Evolutionary conservation across 305 asterid species (phyloP).

Genomic region (Fraxinus xanthoxyloides): DNA sequence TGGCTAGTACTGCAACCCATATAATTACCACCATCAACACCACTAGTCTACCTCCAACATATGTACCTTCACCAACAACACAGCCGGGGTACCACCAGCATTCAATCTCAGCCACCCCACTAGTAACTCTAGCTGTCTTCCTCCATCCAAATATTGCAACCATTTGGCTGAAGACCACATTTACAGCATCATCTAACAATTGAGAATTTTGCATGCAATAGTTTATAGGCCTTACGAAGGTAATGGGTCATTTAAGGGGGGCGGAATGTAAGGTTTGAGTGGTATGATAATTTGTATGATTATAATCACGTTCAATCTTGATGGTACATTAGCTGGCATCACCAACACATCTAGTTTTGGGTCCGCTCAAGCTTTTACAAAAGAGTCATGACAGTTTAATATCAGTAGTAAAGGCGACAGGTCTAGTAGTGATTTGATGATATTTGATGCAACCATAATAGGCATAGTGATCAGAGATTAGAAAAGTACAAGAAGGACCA

Average conservation of each 20-base stretch:
- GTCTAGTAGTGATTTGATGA: neutral
- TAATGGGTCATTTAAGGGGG: neutral
- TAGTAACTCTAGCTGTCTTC: neutral
- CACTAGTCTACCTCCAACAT: neutral
- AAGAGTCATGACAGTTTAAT: neutral
- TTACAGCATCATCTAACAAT: conserved; percentile 7
- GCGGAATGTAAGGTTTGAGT: neutral
- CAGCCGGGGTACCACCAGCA: neutral
- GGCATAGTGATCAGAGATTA: neutral
- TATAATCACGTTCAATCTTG: neutral
- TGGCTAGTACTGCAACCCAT: conserved; percentile 1
- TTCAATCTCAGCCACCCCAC: conserved; percentile 9
- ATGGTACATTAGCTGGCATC: neutral
- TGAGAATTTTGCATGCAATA: neutral
- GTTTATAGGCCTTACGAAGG: neutral
- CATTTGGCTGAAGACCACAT: neutral
- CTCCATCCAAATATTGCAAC: neutral
- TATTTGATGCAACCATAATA: neutral
- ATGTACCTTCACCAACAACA: neutral
- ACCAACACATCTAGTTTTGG: neutral
- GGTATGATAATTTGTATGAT: neutral
- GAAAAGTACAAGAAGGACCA: conserved; percentile 1
- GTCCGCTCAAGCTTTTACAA: neutral
- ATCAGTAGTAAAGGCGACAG: neutral
- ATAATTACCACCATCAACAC: neutral